Evolutionary conservation across 352 stramenopile species (phyloP).

Genomic region (Pythium periplocum): DNA sequence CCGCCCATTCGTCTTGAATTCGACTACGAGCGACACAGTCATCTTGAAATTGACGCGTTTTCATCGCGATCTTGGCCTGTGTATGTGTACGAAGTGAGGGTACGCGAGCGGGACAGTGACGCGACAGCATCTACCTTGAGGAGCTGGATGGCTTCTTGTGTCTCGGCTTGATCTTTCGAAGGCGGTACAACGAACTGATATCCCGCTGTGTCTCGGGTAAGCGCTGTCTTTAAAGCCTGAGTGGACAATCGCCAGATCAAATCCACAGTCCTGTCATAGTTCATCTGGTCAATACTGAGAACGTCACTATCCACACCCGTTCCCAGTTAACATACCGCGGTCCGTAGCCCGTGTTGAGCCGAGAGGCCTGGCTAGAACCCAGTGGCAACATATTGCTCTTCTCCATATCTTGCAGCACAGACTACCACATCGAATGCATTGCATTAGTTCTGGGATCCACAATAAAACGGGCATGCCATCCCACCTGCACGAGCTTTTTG

Average conservation of each 20-base stretch:
- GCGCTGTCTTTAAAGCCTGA: constrained; percentile 25
- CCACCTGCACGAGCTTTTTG: constrained; percentile 52
- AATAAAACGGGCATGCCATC: neutral
- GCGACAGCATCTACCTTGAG: constrained; percentile 11
- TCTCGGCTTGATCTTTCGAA: neutral
- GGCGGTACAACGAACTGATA: constrained; percentile 6
- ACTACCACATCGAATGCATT: constrained; percentile 9
- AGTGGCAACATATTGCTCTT: constrained; percentile 32
- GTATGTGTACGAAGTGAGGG: neutral
- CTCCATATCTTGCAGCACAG: constrained; percentile 37
- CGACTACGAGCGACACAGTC: constrained; percentile 26
- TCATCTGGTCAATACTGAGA: neutral
- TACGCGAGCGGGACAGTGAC: too few relatives aligned
- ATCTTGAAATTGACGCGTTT: constrained; percentile 33
- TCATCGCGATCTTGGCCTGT: constrained; percentile 38
- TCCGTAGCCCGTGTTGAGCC: constrained; percentile 45
- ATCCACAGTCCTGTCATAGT: constrained; percentile 32
- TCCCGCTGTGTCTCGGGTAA: constrained; percentile 15
- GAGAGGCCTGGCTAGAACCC: constrained; percentile 44
- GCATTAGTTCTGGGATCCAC: neutral
- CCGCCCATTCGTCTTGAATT: constrained; percentile 40
- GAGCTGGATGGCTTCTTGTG: constrained; percentile 14
- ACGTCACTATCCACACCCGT: neutral
- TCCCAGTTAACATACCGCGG: constrained; percentile 22
- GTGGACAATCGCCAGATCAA: constrained; percentile 49